Evolutionary conservation across 2,329 filamentous ascomycete species (phyloP).

Genomic region (Pezicula carpinea): DNA sequence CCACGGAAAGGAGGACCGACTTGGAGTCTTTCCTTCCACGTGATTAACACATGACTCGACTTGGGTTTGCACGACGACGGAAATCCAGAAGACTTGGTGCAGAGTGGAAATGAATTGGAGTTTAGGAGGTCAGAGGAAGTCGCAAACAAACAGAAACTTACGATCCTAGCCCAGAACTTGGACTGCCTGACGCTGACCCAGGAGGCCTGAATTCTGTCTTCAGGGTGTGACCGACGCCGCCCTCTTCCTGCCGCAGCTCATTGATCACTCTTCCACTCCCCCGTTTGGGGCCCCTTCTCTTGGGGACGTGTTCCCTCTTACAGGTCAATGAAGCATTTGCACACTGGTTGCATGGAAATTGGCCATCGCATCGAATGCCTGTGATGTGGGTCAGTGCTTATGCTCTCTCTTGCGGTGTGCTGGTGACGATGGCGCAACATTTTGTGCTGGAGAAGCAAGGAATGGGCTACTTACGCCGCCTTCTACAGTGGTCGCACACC

Average conservation of each 20-base stretch:
- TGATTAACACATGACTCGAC: constrained; percentile 2
- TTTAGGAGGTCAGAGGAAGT: too few relatives aligned
- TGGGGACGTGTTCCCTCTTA: constrained; percentile 60
- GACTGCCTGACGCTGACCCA: constrained; percentile 12
- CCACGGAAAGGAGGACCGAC: too few relatives aligned
- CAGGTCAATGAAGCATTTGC: constrained; percentile 53
- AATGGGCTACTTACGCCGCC: constrained; percentile 33
- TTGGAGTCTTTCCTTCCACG: too few relatives aligned
- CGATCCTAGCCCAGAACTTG: constrained; percentile 12
- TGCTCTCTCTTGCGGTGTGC: too few relatives aligned
- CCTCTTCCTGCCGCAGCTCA: constrained; percentile 49
- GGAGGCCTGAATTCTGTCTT: constrained; percentile 29
- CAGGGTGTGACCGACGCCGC: constrained; percentile 37
- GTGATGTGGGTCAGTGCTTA: constrained; percentile 12
- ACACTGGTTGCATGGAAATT: constrained; percentile 56
- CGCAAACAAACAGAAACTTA: too few relatives aligned
- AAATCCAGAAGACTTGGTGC: too few relatives aligned
- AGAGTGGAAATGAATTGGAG: too few relatives aligned
- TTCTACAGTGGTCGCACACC: constrained; percentile 42
- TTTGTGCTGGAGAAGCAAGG: constrained; percentile 3
- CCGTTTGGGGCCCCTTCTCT: constrained; percentile 60
- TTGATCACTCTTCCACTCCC: constrained; percentile 59
- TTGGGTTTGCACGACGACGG: too few relatives aligned
- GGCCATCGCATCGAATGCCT: constrained; percentile 43
- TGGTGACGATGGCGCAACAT: constrained; percentile 4